Evolutionary conservation across 306 rosid species (phyloP).

Genomic region (Quercus parvula): DNA sequence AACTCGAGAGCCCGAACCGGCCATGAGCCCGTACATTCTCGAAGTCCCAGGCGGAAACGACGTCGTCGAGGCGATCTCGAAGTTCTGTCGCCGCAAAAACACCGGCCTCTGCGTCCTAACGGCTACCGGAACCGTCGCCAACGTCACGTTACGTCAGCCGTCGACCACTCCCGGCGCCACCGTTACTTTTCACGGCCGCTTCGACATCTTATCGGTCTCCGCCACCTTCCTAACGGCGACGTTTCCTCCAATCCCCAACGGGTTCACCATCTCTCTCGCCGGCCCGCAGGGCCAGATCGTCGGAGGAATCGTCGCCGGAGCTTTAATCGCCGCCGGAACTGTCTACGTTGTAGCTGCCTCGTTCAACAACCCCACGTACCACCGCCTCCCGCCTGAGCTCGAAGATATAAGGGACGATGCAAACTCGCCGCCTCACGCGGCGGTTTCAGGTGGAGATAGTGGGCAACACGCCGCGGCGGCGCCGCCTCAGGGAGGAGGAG

Average conservation of each 20-base stretch:
- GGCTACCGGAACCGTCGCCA: constrained; percentile 75
- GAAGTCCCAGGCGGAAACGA: constrained; percentile 84
- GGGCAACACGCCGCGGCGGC: constrained; percentile 47
- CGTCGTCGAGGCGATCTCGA: constrained; percentile 64
- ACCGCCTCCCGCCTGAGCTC: constrained; percentile 64
- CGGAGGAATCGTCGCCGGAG: constrained; percentile 74
- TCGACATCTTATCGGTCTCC: constrained; percentile 71
- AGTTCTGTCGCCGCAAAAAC: constrained; percentile 66
- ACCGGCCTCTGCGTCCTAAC: constrained; percentile 65
- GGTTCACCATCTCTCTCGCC: constrained; percentile 76
- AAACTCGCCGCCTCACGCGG: constrained; percentile 33
- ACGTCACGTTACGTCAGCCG: constrained; percentile 84
- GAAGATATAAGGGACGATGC: constrained; percentile 47
- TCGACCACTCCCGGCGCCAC: constrained; percentile 66
- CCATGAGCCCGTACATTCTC: constrained; percentile 83
- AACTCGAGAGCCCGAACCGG: constrained; percentile 69
- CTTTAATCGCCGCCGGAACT: constrained; percentile 60
- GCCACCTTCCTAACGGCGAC: constrained; percentile 62
- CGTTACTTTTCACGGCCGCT: constrained; percentile 90
- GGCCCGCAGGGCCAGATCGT: constrained; percentile 97
- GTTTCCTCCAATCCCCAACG: constrained; percentile 36
- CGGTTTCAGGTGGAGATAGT: constrained; percentile 44
- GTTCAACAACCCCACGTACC: constrained; percentile 68
- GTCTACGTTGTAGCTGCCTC: constrained; percentile 73
- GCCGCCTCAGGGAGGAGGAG: neutral